Conservation (phyloP, 2,329 filamentous ascomycete species). For the Lecanicillium sp. region DNA sequence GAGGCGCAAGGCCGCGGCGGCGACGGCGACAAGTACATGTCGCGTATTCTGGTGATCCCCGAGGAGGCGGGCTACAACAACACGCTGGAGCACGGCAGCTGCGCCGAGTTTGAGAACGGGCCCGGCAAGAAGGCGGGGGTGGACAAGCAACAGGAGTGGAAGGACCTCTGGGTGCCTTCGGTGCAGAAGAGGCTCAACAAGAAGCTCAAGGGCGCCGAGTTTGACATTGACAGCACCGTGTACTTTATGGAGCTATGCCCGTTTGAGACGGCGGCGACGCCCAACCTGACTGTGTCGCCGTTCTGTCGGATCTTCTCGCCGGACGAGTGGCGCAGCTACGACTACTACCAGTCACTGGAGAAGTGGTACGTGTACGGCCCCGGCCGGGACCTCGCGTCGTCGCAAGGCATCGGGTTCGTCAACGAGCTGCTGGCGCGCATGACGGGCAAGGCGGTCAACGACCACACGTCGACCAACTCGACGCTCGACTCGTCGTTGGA, state of each 20-base stretch:
- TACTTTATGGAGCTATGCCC: slow-evolving; percentile 85
- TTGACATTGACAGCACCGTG: slow-evolving; percentile 58
- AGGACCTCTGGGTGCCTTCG: slow-evolving; percentile 55
- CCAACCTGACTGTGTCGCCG: slow-evolving; percentile 45
- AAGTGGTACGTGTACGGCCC: slow-evolving; percentile 81
- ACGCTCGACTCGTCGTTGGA: slow-evolving; percentile 62
- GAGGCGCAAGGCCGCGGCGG: slow-evolving; percentile 28
- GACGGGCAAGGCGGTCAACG: slow-evolving; percentile 60
- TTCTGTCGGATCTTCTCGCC: slow-evolving; percentile 73
- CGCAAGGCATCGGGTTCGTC: slow-evolving; percentile 79
- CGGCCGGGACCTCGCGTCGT: slow-evolving; percentile 72
- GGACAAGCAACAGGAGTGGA: slow-evolving; percentile 52
- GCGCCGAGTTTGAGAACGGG: slow-evolving; percentile 62
- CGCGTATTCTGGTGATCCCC: slow-evolving; percentile 59
- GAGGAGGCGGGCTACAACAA: slow-evolving; percentile 68
- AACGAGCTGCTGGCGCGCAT: slow-evolving; percentile 84
- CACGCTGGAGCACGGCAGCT: slow-evolving; percentile 70
- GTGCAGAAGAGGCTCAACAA: slow-evolving; percentile 65
- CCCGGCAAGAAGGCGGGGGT: slow-evolving; percentile 41
- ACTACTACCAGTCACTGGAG: slow-evolving; percentile 71
- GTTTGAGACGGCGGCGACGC: slow-evolving; percentile 68
- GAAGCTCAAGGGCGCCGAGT: slow-evolving; percentile 60
- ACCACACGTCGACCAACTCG: slow-evolving; percentile 69
- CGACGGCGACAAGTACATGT: slow-evolving; percentile 38
- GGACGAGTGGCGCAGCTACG: slow-evolving; percentile 70